Conservation (phyloP, 2,329 filamentous ascomycete genomes). For the Trichoderma koningiopsis region DNA sequence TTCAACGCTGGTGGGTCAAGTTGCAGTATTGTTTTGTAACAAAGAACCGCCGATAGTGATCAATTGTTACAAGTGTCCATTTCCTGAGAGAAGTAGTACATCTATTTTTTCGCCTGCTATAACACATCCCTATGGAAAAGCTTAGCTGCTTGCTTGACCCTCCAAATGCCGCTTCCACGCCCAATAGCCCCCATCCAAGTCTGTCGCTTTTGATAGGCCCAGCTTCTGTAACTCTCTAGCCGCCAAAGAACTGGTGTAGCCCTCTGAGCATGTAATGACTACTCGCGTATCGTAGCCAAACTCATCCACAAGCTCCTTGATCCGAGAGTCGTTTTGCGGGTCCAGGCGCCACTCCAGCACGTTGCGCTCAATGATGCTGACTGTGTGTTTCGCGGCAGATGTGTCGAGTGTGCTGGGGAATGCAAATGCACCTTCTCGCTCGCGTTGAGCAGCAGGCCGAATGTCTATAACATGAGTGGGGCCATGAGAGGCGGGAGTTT, state of each 20-base stretch:
- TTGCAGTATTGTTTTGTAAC: not conserved
- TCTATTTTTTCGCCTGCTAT: not conserved
- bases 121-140: not conserved
- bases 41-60: too few species aligned
- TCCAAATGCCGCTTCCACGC: slow-evolving; percentile 24
- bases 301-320: slow-evolving; percentile 27
- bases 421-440: slow-evolving; percentile 19
- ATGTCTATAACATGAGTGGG: slow-evolving; percentile 27
- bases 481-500: slow-evolving; percentile 11
- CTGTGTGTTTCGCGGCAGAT: slow-evolving; percentile 9
- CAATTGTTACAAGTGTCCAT: not conserved
- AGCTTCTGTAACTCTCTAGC: slow-evolving; percentile 25
- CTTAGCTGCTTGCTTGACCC: not conserved
- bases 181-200: slow-evolving; percentile 25
- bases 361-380: slow-evolving; percentile 26
- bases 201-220: slow-evolving; percentile 24
- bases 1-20: not conserved
- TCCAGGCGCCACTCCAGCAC: slow-evolving; percentile 27
- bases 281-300: slow-evolving; percentile 27
- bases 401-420: slow-evolving; percentile 12
- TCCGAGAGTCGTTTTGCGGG: slow-evolving; percentile 24
- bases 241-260: slow-evolving; percentile 26
- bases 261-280: slow-evolving; percentile 25
- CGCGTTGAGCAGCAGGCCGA: slow-evolving; percentile 25
- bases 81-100: not conserved